Evolutionary conservation across 768 basidiomycete genomes (phyloP).

Genomic region (Russula lepida): DNA sequence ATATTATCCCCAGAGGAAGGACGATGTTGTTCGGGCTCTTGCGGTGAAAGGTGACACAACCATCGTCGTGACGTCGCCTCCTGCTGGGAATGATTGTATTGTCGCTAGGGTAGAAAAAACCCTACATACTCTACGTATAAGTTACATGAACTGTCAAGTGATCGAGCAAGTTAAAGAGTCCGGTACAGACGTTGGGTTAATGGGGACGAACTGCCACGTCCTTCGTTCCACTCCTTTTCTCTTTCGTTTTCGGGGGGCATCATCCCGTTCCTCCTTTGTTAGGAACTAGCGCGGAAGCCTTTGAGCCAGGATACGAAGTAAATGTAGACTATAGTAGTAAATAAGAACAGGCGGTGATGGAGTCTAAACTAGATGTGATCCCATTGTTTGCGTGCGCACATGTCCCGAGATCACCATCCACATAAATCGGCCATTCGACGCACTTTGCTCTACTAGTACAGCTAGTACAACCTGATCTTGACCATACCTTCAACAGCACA

Average conservation of each 20-base stretch:
- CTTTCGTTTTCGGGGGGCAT: slow-evolving; percentile 38
- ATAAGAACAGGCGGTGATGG: background rate
- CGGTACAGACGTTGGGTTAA: background rate
- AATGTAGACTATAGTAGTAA: slow-evolving; percentile 2
- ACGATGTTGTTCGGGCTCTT: too few relatives aligned
- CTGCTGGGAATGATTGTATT: too few relatives aligned
- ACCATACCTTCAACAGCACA: background rate
- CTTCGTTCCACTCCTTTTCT: slow-evolving; percentile 76
- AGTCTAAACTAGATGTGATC: background rate
- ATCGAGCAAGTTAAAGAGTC: slow-evolving; percentile 60
- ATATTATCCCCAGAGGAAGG: too few relatives aligned
- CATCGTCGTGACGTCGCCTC: too few relatives aligned
- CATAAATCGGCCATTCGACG: background rate
- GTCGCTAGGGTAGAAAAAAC: too few relatives aligned
- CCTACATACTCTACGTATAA: too few relatives aligned
- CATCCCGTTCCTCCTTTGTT: slow-evolving; percentile 13
- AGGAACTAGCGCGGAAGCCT: background rate
- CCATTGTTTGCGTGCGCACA: background rate
- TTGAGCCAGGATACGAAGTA: background rate
- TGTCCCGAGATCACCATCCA: too few relatives aligned
- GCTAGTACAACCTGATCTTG: background rate
- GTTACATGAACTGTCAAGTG: slow-evolving; percentile 69
- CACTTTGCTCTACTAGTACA: background rate
- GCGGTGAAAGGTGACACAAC: too few relatives aligned
- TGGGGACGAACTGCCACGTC: slow-evolving; percentile 23